Evolutionary conservation across 257 asterid species (phyloP), one percentile per base, ranked within the genome.

Genomic region (Solanum ossicruentum): DNA sequence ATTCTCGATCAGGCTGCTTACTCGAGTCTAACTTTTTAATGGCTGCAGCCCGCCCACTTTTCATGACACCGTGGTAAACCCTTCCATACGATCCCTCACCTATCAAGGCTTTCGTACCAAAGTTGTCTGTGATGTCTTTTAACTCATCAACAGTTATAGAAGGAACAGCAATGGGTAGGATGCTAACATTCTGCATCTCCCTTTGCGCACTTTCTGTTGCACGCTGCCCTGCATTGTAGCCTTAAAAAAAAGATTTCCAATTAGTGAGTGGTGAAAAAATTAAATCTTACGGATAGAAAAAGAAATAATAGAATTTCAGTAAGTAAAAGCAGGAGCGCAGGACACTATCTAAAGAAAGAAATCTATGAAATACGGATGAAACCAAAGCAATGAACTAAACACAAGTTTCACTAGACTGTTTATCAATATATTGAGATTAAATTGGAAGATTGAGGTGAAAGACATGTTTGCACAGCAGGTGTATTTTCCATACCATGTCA

Each of bases 1-100:
- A 92, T 87, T 93, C 98, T 84, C 84, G 90, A 52, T 92, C 96
- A 10, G 96, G 98, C 83, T 93, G 98, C 90, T 94, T 94, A 92
- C 94, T 94, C n/a, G 98, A 88, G 87, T 94, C 98, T 43, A 94
- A 86, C 91, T 93, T 94, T 84, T 94, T 94, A 55, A 94, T 87
- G n/a, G 97, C 98, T 15, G 98, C 96, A 81, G 93, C 91, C 36
- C 87, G 90, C 43, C 93, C 97, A 88, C 52, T 90, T 86, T 85
- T 89, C 86, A 94, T 23, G 60, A 92, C 87, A 80, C 98, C 98
- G 36, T 90, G 89, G 86, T 92, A 91, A 63, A 94, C 98, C 89
- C 94, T 90, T 51, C 98, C 98, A 70, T 94, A 94, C 2, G 97
- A 94, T n/a, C 98, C 98, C 86, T 93, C 95, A 12, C 98, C 98